phyloP scores from a whole-genome alignment of 768 basidiomycete genomes.

The Cystofilobasidium capitatum region DNA sequence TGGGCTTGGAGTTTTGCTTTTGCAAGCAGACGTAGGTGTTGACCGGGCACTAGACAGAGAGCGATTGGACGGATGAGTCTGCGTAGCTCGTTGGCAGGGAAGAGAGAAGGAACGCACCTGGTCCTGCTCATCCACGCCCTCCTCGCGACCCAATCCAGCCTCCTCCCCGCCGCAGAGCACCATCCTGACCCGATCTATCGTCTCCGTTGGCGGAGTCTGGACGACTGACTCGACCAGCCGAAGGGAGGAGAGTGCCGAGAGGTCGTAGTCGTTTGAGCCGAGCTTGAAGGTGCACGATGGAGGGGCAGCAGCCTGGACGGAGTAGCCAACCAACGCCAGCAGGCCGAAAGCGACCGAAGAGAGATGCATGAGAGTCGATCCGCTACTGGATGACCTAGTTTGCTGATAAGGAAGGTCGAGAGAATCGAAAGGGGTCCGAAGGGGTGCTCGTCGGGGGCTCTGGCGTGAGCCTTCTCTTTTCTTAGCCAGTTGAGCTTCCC shows the following conservation, averaged over 20 bases:
- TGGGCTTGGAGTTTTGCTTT: constrained; percentile 36
- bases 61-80: not conserved
- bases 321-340: not conserved
- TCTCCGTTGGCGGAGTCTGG: constrained; percentile 37
- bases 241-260: not conserved
- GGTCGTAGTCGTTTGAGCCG: constrained; percentile 9
- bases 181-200: constrained; percentile 33
- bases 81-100: not conserved
- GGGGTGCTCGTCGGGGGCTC: no score
- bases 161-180: constrained; percentile 33
- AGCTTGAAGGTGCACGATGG: not conserved
- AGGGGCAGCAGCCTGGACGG: not conserved
- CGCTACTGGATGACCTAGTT: no score
- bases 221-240: not conserved
- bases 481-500: no score
- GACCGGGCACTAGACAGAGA: constrained; percentile 34
- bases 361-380: not conserved
- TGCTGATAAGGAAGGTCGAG: no score
- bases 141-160: constrained; percentile 32
- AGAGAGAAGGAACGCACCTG: constrained; percentile 31
- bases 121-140: constrained; percentile 36
- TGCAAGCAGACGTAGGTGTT: constrained; percentile 36
- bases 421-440: no score
- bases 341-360: not conserved
- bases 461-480: no score